Conservation (phyloP, 495 filamentous ascomycete species). For the Lepraria neglecta region DNA sequence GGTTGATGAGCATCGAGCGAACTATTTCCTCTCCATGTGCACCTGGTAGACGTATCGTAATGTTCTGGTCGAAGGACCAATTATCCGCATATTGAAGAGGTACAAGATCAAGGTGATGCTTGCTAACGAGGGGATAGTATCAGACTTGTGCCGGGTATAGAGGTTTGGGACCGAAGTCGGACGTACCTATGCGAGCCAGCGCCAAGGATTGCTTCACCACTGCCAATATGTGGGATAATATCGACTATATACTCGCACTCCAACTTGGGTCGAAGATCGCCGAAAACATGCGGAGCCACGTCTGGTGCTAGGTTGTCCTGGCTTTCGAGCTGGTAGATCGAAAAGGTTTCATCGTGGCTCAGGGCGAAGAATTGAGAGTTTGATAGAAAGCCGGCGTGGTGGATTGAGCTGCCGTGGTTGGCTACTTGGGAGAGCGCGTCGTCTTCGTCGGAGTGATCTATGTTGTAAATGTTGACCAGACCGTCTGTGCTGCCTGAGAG, state of each 20-base stretch:
- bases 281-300: conserved; percentile 54
- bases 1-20: conserved; percentile 67
- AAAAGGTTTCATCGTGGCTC: conserved; percentile 75
- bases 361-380: conserved; percentile 63
- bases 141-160: conserved; percentile 20
- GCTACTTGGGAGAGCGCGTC: conserved; percentile 79
- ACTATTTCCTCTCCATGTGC: conserved; percentile 83
- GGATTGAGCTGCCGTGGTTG: conserved; percentile 78
- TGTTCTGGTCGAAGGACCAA: conserved; percentile 58
- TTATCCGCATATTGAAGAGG: conserved; percentile 50
- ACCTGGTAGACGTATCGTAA: conserved; percentile 58
- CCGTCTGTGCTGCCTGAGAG: conserved; percentile 90
- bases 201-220: conserved; percentile 43
- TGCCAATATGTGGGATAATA: conserved; percentile 51
- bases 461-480: conserved; percentile 79
- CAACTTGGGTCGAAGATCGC: conserved; percentile 66
- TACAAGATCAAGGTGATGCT: conserved; percentile 60
- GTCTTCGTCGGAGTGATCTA: conserved; percentile 68
- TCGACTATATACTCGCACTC: conserved; percentile 79
- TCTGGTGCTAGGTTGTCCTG: conserved; percentile 37
- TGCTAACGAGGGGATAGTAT: conserved; percentile 36
- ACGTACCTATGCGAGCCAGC: conserved; percentile 53
- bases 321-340: conserved; percentile 63
- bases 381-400: conserved; percentile 74
- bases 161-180: background rate